Percentiles rank a stretch among this genome's conserved stretches.
These are phyloP conservation scores for Mycena haematopus DNA, from an alignment of 768 basidiomycete genomes.

Conservation along the genomic window DNA sequence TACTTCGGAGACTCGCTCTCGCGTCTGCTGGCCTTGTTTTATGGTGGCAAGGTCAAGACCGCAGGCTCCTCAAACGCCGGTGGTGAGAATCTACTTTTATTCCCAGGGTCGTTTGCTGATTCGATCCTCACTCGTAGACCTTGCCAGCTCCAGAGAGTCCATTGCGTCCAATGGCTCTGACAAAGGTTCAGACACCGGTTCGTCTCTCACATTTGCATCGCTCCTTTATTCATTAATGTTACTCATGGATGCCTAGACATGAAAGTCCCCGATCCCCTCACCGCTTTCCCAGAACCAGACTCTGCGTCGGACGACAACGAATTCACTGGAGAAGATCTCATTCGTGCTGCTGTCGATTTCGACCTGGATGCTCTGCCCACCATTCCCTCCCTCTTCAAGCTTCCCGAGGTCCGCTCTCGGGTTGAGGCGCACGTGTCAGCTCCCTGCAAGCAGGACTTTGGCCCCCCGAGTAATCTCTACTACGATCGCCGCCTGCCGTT, in stretches of 20 bases:
- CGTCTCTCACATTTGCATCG: neutral
- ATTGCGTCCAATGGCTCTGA: neutral
- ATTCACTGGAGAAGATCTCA: neutral
- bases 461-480: conserved; percentile 5
- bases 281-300: neutral
- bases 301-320: neutral
- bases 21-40: neutral
- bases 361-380: conserved; percentile 8
- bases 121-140: neutral
- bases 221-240: neutral
- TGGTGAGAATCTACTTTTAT: neutral
- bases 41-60: neutral
- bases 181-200: neutral
- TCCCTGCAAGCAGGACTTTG: conserved; percentile 5
- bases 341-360: neutral
- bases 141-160: neutral
- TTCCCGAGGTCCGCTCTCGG: neutral
- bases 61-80: no score
- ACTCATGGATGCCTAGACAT: neutral
- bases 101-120: neutral
- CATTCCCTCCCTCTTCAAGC: conserved; percentile 16
- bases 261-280: neutral
- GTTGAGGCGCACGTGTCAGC: neutral
- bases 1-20: conserved; percentile 7
- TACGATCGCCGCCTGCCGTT: conserved; percentile 17